These are phyloP conservation scores for Polyplosphaeria fusca DNA, from an alignment of 495 filamentous ascomycete genomes.

Conservation along the genomic window DNA sequence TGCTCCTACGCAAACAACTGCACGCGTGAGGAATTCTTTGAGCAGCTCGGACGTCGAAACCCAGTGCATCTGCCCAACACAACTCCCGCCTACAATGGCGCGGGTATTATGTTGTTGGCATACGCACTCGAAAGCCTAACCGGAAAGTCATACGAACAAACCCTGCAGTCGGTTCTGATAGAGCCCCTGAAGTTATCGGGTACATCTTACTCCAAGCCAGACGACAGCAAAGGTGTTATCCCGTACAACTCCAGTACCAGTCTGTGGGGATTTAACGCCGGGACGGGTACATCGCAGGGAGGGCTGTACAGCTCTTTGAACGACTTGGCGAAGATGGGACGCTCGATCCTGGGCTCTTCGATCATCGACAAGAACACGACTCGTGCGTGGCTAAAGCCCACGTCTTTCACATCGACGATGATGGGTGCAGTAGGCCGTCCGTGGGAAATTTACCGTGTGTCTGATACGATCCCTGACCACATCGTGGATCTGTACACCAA, in stretches of 20 bases:
- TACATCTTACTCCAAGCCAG: slow-evolving; percentile 42
- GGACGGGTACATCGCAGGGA: slow-evolving; percentile 21
- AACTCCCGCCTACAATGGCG: slow-evolving; percentile 22
- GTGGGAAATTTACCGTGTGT: slow-evolving; percentile 45
- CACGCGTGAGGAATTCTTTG: slow-evolving; percentile 6
- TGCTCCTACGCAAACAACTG: not conserved
- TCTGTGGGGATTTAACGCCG: slow-evolving; percentile 26
- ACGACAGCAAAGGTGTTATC: slow-evolving; percentile 2
- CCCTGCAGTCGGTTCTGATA: slow-evolving; percentile 47
- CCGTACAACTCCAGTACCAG: slow-evolving; percentile 26
- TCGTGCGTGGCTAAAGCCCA: slow-evolving; percentile 49
- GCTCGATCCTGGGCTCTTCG: slow-evolving; percentile 50
- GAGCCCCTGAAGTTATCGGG: slow-evolving; percentile 46
- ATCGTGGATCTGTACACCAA: slow-evolving; percentile 36
- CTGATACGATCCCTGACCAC: slow-evolving; percentile 25
- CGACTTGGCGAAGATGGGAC: slow-evolving; percentile 41
- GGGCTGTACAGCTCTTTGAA: slow-evolving; percentile 37
- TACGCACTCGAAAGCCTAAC: slow-evolving; percentile 21
- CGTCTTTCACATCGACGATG: slow-evolving; percentile 49
- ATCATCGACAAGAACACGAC: slow-evolving; percentile 43
- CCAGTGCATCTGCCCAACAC: slow-evolving; percentile 8
- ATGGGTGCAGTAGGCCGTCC: slow-evolving; percentile 47
- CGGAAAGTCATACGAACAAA: slow-evolving; percentile 24
- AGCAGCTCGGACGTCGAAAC: not conserved
- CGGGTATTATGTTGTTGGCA: slow-evolving; percentile 21